Conservation (phyloP, 2,329 filamentous ascomycete species). For the Septoria petroselini region DNA sequence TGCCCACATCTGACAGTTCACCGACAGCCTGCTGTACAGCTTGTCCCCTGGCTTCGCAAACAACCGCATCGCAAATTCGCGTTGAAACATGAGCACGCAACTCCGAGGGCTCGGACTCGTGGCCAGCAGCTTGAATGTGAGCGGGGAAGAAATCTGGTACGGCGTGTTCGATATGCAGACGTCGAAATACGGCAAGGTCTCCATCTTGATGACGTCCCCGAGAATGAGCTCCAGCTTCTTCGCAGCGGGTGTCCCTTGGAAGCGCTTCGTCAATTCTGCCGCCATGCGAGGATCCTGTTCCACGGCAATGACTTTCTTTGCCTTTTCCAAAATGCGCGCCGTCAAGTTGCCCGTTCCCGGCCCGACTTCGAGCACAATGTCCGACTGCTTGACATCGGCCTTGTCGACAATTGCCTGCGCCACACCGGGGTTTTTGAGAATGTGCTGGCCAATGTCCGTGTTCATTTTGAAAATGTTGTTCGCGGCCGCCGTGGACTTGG, state of each 20-base stretch:
- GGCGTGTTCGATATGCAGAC: conserved; percentile 79
- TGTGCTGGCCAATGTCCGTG: conserved; percentile 83
- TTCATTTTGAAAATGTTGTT: conserved; percentile 98
- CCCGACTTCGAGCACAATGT: conserved; percentile 85
- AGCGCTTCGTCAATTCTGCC: conserved; percentile 87
- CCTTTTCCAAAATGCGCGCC: conserved; percentile 81
- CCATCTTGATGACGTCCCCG: conserved; percentile 86
- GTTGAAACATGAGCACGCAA: conserved; percentile 93
- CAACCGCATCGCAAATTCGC: conserved; percentile 86
- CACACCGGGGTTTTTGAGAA: conserved; percentile 87
- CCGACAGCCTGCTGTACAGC: conserved; percentile 83
- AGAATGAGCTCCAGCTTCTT: conserved; percentile 83
- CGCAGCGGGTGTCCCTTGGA: conserved; percentile 81
- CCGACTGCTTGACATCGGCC: conserved; percentile 84
- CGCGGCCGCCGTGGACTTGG: conserved; percentile 42
- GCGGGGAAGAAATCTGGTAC: conserved; percentile 79
- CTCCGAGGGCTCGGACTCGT: conserved; percentile 76
- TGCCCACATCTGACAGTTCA: conserved; percentile 92
- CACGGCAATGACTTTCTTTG: conserved; percentile 78
- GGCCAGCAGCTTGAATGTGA: conserved; percentile 86
- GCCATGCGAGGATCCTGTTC: conserved; percentile 97
- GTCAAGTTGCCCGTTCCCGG: conserved; percentile 88
- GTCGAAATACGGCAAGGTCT: conserved; percentile 73
- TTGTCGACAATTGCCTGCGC: conserved; percentile 81
- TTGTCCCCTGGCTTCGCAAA: conserved; percentile 85